These are phyloP conservation scores for Alternaria triticina DNA, from an alignment of 2,329 filamentous ascomycete species.

Conservation along the genomic window DNA sequence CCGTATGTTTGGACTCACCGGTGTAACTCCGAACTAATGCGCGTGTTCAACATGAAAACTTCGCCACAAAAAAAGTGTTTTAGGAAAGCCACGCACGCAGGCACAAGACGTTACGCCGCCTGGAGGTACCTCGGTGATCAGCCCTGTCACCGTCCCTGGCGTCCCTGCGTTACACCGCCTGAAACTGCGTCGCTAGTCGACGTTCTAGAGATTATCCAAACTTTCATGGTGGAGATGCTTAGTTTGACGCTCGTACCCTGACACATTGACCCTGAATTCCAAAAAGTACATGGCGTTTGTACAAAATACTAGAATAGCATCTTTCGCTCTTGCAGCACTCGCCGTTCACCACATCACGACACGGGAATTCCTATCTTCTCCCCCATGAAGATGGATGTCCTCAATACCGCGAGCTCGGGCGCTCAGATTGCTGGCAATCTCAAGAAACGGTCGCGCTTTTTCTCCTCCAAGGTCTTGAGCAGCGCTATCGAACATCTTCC, in stretches of 20 bases:
- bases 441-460: not conserved
- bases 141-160: not conserved
- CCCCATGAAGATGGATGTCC: not conserved
- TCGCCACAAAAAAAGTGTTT: not conserved
- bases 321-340: not conserved
- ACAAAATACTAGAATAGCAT: not conserved
- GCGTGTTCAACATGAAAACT: not conserved
- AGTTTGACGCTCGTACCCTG: not conserved
- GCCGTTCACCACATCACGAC: not conserved
- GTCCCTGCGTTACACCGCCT: not conserved
- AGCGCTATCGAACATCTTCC: slow-evolving; percentile 6
- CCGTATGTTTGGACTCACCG: not conserved
- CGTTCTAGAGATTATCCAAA: not conserved
- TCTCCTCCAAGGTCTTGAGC: not conserved
- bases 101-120: not conserved
- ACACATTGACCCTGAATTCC: not conserved
- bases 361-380: not conserved
- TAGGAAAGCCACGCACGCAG: not conserved
- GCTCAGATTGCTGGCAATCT: not conserved
- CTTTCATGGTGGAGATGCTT: not conserved
- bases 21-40: not conserved
- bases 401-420: not conserved
- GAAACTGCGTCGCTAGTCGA: not conserved
- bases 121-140: not conserved
- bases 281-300: not conserved